Evolutionary conservation across 2,329 filamentous ascomycete genomes (phyloP).

Genomic region (Trichoderma aggressivum): DNA sequence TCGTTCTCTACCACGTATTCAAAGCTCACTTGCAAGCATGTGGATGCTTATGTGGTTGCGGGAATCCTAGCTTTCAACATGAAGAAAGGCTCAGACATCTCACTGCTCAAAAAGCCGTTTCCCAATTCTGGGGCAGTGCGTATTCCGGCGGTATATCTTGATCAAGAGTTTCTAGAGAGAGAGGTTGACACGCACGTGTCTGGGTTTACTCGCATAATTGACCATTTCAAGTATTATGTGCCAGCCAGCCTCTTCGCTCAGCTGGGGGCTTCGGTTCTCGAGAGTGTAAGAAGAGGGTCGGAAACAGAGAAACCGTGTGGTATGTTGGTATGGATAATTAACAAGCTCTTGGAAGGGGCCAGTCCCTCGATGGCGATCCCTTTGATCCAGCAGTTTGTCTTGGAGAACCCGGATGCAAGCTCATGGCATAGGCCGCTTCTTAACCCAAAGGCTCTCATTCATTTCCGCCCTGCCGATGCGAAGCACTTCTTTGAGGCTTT

Average conservation of each 20-base stretch:
- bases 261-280: not conserved
- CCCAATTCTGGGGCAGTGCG: not conserved
- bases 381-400: not conserved
- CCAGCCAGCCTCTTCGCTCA: not conserved
- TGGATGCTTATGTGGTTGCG: constrained; percentile 5
- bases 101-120: not conserved
- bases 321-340: not conserved
- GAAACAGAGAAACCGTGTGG: not conserved
- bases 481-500: constrained; percentile 29
- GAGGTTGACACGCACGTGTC: not conserved
- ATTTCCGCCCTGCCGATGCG: constrained; percentile 27
- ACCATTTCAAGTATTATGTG: not conserved
- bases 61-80: not conserved
- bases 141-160: constrained; percentile 12
- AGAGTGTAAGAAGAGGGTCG: not conserved
- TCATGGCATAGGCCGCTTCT: constrained; percentile 13
- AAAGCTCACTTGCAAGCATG: not conserved
- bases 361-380: not conserved
- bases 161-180: constrained; percentile 16
- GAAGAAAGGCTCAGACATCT: not conserved
- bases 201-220: not conserved
- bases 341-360: not conserved
- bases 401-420: constrained; percentile 11
- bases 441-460: not conserved
- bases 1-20: not conserved